Percentiles rank a stretch among this genome's conserved stretches.
These are phyloP conservation scores for Nidula microcarpa DNA, from an alignment of 768 basidiomycete genomes.

Conservation along the genomic window DNA sequence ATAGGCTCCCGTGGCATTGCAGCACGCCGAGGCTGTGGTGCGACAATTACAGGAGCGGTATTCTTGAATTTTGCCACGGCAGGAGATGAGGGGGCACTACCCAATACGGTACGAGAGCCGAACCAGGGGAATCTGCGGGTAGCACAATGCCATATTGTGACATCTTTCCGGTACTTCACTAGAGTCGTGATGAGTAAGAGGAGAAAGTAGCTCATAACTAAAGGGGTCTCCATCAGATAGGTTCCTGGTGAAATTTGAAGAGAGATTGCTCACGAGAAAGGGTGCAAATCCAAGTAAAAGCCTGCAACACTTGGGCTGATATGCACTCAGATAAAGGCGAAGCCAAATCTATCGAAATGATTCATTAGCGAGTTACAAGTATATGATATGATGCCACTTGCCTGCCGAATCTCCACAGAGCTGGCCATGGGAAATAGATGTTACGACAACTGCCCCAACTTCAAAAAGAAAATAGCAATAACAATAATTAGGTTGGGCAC, in stretches of 20 bases:
- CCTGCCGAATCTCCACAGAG: constrained; percentile 30
- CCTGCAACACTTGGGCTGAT: constrained; percentile 53
- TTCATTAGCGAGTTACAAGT: no score
- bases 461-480: no score
- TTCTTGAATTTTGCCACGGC: constrained; percentile 28
- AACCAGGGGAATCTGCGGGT: constrained; percentile 41
- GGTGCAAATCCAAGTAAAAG: constrained; percentile 54
- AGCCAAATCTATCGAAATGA: no score
- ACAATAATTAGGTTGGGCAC: background rate
- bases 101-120: constrained; percentile 18
- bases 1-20: constrained; percentile 23
- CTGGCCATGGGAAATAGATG: constrained; percentile 30
- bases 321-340: constrained; percentile 30
- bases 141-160: constrained; percentile 47
- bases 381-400: no score
- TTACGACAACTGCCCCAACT: constrained; percentile 54
- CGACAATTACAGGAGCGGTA: constrained; percentile 36
- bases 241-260: background rate
- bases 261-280: constrained; percentile 19
- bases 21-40: constrained; percentile 38
- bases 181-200: constrained; percentile 39
- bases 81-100: constrained; percentile 29
- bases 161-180: constrained; percentile 38
- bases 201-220: constrained; percentile 60
- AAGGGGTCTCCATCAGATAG: background rate